phyloP scores from a whole-genome alignment of 2,329 filamentous ascomycete species.

The Pezizomycotina sp. region DNA sequence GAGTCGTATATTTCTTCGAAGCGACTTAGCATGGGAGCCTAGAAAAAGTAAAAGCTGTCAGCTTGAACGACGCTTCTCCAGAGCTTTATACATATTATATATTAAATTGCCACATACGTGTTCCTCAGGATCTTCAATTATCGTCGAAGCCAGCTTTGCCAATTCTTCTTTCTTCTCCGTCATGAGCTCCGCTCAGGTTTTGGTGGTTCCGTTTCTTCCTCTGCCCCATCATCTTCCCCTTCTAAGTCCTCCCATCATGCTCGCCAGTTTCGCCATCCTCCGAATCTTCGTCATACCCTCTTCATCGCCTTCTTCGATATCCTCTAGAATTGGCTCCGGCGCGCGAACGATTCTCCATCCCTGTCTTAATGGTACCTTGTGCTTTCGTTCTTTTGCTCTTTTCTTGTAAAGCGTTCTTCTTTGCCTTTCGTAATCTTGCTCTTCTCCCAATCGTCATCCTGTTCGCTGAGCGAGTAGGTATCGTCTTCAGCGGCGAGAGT shows the following conservation, averaged over 20 bases:
- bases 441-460: constrained; percentile 19
- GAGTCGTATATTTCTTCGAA: constrained; percentile 21
- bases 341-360: constrained; percentile 53
- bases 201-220: constrained; percentile 40
- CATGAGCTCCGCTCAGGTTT: constrained; percentile 64
- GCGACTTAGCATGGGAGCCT: constrained; percentile 14
- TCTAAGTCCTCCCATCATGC: constrained; percentile 9
- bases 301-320: constrained; percentile 26
- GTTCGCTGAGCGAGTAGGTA: constrained; percentile 12
- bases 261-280: constrained; percentile 5
- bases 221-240: constrained; percentile 26
- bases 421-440: constrained; percentile 17
- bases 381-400: constrained; percentile 41
- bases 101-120: constrained; percentile 46
- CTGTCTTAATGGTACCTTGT: constrained; percentile 71
- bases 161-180: constrained; percentile 80
- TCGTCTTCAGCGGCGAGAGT: constrained; percentile 8
- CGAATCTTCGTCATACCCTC: constrained; percentile 3
- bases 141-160: constrained; percentile 57
- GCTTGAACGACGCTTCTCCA: background rate
- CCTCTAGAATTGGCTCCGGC: constrained; percentile 30
- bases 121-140: constrained; percentile 90
- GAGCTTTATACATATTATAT: too few species aligned
- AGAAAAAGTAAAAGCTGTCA: constrained; percentile 11
- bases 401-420: constrained; percentile 45